Percentiles rank a stretch among this genome's conserved stretches.
phyloP scores from a whole-genome alignment of 2,329 filamentous ascomycete genomes.

The Penicillium vulpinum region DNA sequence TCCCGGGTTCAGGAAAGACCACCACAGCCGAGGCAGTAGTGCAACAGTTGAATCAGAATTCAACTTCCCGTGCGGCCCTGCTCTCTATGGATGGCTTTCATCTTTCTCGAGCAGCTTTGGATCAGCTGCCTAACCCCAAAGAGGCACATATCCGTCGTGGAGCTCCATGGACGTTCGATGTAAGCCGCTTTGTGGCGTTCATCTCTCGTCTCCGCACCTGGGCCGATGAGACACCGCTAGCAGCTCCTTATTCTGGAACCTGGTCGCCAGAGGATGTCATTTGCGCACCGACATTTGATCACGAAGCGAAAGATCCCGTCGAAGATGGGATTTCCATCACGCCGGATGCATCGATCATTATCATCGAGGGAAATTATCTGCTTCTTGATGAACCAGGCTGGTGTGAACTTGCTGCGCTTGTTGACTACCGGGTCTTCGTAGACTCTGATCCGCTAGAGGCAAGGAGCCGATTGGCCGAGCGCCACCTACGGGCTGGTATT shows the following conservation, averaged over 20 bases:
- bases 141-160: conserved; percentile 40
- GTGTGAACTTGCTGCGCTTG: conserved; percentile 34
- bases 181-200: conserved; percentile 30
- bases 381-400: conserved; percentile 33
- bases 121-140: conserved; percentile 33
- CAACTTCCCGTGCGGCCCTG: conserved; percentile 14
- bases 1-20: conserved; percentile 39
- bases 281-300: conserved; percentile 36
- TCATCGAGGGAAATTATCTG: conserved; percentile 25
- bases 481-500: conserved; percentile 46
- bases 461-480: conserved; percentile 38
- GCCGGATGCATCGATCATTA: conserved; percentile 19
- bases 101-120: conserved; percentile 30
- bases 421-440: conserved; percentile 48
- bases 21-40: conserved; percentile 34
- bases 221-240: conserved; percentile 21
- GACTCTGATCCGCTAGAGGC: conserved; percentile 41
- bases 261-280: conserved; percentile 20
- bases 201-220: conserved; percentile 27
- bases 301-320: conserved; percentile 38
- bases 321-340: conserved; percentile 30
- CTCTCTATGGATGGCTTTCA: conserved; percentile 45
- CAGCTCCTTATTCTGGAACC: not conserved
- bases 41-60: conserved; percentile 24
- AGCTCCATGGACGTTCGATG: conserved; percentile 42